A percentile compares a stretch with the other conserved stretches of the same genome.
These are phyloP conservation scores for Lecanosticta acicola DNA, from an alignment of 2,329 filamentous ascomycete genomes.

Conservation along the genomic window DNA sequence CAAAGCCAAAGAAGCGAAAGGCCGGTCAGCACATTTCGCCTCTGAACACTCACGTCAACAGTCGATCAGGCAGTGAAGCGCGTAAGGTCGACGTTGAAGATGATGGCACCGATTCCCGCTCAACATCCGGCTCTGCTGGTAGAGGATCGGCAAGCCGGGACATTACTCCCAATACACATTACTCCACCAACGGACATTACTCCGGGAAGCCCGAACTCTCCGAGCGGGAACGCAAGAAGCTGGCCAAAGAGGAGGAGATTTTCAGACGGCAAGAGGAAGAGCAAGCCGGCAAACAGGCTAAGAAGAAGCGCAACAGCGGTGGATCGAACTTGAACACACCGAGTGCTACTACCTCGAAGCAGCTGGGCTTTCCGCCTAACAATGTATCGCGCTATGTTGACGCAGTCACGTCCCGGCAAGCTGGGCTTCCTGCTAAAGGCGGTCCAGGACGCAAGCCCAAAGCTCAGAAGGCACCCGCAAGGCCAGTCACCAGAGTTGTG, in stretches of 20 bases:
- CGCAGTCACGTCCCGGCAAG: conserved; percentile 24
- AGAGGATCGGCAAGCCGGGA: conserved; percentile 55
- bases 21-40: conserved; percentile 47
- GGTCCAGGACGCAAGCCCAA: conserved; percentile 18
- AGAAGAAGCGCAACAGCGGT: conserved; percentile 54
- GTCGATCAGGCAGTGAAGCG: conserved; percentile 56
- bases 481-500: conserved; percentile 5
- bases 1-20: conserved; percentile 48
- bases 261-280: conserved; percentile 58
- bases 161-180: conserved; percentile 53
- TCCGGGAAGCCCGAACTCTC: conserved; percentile 48
- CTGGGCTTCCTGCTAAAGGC: conserved; percentile 18
- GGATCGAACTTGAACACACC: conserved; percentile 50
- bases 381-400: conserved; percentile 28
- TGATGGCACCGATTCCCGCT: conserved; percentile 54
- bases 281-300: conserved; percentile 44
- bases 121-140: conserved; percentile 52
- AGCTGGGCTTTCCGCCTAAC: conserved; percentile 30
- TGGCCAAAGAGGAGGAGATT: conserved; percentile 57
- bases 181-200: conserved; percentile 41
- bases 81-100: conserved; percentile 47
- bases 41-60: conserved; percentile 50
- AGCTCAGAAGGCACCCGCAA: conserved; percentile 14
- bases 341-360: conserved; percentile 40
- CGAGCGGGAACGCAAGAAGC: conserved; percentile 57